phyloP scores from a whole-genome alignment of 805 yeast species.

The Ogataea wickerhamii region DNA sequence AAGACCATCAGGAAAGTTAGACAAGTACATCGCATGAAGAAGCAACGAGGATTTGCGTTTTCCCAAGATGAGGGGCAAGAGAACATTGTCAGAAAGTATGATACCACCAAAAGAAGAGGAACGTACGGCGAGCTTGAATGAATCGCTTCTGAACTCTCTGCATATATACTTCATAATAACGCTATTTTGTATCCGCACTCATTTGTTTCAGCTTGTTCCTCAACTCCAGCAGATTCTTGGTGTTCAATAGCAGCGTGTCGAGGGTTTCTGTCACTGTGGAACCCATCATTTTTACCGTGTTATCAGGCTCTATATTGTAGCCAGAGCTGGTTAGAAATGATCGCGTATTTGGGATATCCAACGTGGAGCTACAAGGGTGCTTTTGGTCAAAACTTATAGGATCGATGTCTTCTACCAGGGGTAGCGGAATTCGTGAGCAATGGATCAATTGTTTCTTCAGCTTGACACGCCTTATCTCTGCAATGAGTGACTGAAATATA shows the following conservation, averaged over 20 bases:
- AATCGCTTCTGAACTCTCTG: conserved; percentile 1
- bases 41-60: conserved; percentile 97
- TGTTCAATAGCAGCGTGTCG: neutral
- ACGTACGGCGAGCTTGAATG: conserved; percentile 32
- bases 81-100: conserved; percentile 86
- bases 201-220: neutral
- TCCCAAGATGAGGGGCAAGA: conserved; percentile 96
- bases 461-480: conserved; percentile 11
- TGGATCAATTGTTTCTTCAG: conserved; percentile 4
- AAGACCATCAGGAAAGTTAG: conserved; percentile 95
- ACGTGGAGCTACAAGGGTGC: neutral
- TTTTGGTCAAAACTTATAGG: conserved; percentile 3
- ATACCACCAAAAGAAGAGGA: conserved; percentile 71
- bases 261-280: conserved; percentile 1
- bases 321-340: conserved; percentile 11
- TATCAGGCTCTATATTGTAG: conserved; percentile 6
- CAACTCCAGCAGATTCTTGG: neutral
- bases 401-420: conserved; percentile 5
- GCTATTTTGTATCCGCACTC: conserved; percentile 2
- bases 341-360: conserved; percentile 7
- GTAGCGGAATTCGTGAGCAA: conserved; percentile 6
- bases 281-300: conserved; percentile 3
- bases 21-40: conserved; percentile 96
- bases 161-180: no score
- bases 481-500: conserved; percentile 10